Percentiles rank a stretch among this genome's conserved stretches.
These are phyloP conservation scores for Selaginella moellendorffii DNA, from an alignment of 75 land plant species.

Conservation along the genomic window DNA sequence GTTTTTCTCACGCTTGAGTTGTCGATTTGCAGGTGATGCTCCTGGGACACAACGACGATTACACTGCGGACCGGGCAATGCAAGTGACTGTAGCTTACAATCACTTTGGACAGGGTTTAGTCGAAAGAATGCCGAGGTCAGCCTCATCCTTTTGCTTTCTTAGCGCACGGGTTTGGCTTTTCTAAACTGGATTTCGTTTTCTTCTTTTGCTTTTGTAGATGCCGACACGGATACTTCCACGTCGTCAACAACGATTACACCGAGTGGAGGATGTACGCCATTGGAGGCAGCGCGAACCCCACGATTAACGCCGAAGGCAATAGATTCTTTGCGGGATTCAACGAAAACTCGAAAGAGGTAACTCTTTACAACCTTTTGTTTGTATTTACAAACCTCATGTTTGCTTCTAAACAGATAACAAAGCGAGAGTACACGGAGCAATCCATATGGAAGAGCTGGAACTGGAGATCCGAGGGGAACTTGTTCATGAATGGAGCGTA, in stretches of 20 bases:
- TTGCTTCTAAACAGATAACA: not conserved
- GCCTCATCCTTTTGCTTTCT: too few species aligned
- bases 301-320: not conserved
- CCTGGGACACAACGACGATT: not conserved
- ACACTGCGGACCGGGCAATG: not conserved
- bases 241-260: not conserved
- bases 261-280: not conserved
- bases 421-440: constrained; percentile 1
- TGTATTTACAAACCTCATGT: not conserved
- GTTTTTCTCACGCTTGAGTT: not conserved
- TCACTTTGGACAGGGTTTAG: not conserved
- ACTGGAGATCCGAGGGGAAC: constrained; percentile 10
- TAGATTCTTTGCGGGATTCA: not conserved
- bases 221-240: constrained; percentile 1
- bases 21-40: not conserved
- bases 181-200: not conserved
- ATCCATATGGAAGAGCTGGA: constrained; percentile 6
- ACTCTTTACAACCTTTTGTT: not conserved
- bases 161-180: not conserved
- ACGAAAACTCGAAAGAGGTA: not conserved
- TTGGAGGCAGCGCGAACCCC: not conserved
- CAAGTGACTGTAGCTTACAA: not conserved
- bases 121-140: not conserved
- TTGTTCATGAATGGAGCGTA: constrained; percentile 5
- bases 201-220: not conserved